Percentiles rank a stretch among this genome's conserved stretches.
Conservation (phyloP, 2,329 filamentous ascomycete genomes). For the Cercospora canescens region DNA sequence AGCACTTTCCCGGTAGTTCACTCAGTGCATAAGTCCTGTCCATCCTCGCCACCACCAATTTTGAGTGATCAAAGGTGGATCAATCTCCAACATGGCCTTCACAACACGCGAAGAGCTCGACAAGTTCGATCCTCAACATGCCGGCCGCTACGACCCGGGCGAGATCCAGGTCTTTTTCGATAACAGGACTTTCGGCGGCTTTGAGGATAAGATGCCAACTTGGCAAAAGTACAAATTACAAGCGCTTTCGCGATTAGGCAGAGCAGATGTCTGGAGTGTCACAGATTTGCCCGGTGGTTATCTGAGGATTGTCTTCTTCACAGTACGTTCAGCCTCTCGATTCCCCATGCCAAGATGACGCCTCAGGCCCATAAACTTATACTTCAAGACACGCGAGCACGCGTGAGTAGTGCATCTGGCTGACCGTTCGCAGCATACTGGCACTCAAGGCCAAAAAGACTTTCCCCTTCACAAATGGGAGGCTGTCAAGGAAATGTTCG, state of each 20-base stretch:
- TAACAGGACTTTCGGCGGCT: constrained; percentile 27
- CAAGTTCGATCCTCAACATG: constrained; percentile 27
- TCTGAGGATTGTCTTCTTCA: constrained; percentile 34
- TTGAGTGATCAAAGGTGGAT: not conserved
- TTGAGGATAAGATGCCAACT: constrained; percentile 28
- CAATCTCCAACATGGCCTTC: not conserved
- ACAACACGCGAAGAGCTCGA: constrained; percentile 18
- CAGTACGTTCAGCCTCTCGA: constrained; percentile 21
- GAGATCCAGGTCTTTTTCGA: constrained; percentile 36
- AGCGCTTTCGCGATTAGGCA: constrained; percentile 28
- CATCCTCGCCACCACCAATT: not conserved
- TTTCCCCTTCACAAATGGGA: constrained; percentile 31
- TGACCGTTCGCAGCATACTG: constrained; percentile 30
- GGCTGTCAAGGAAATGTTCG: constrained; percentile 37
- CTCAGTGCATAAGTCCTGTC: not conserved
- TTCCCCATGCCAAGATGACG: not conserved
- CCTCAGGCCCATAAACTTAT: not conserved
- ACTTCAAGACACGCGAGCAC: not conserved
- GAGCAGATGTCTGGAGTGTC: constrained; percentile 22
- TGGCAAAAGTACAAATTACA: constrained; percentile 31
- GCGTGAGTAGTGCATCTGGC: not conserved
- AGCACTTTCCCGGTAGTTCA: not conserved
- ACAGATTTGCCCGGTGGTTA: constrained; percentile 33
- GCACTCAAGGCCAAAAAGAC: constrained; percentile 33
- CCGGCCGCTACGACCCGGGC: constrained; percentile 33